phyloP scores from a whole-genome alignment of 805 yeast genomes.

The Starmerella scarabaei region DNA sequence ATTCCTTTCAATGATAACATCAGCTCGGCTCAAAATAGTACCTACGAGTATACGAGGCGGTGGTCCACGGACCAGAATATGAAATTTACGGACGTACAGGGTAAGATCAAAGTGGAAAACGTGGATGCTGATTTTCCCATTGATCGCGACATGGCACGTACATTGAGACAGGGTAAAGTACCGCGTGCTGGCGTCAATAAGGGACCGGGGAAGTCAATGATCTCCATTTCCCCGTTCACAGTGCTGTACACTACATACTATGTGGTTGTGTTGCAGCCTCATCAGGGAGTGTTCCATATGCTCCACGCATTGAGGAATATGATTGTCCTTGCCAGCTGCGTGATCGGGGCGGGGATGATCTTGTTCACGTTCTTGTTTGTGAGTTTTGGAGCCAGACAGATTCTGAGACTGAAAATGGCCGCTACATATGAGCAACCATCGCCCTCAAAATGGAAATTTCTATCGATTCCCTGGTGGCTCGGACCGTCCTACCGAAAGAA shows the following conservation, averaged over 20 bases:
- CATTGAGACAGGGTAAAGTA: neutral
- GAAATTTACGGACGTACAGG: neutral
- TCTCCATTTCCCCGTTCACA: conserved; percentile 15
- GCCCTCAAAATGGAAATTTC: conserved; percentile 10
- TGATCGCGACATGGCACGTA: conserved; percentile 10
- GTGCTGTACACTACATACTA: conserved; percentile 11
- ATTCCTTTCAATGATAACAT: conserved; percentile 15
- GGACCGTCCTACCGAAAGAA: conserved; percentile 7
- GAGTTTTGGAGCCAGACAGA: conserved; percentile 21
- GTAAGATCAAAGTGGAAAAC: neutral
- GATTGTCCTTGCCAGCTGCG: conserved; percentile 15
- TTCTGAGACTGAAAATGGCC: conserved; percentile 20
- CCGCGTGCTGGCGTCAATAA: conserved; percentile 16
- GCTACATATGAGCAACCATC: conserved; percentile 20
- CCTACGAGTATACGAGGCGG: neutral
- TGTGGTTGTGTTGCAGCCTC: conserved; percentile 17
- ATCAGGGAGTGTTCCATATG: conserved; percentile 16
- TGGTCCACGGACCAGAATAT: neutral
- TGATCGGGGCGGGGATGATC: conserved; percentile 18
- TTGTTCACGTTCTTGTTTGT: conserved; percentile 17
- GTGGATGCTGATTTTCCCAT: conserved; percentile 1
- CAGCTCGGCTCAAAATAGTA: neutral
- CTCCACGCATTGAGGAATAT: conserved; percentile 15
- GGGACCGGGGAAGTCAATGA: conserved; percentile 18
- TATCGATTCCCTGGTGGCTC: conserved; percentile 17